Evolutionary conservation across 441 rosid genomes (phyloP), one percentile per base, ranked within the genome.

Genomic region (Macaranga tanarius): DNA sequence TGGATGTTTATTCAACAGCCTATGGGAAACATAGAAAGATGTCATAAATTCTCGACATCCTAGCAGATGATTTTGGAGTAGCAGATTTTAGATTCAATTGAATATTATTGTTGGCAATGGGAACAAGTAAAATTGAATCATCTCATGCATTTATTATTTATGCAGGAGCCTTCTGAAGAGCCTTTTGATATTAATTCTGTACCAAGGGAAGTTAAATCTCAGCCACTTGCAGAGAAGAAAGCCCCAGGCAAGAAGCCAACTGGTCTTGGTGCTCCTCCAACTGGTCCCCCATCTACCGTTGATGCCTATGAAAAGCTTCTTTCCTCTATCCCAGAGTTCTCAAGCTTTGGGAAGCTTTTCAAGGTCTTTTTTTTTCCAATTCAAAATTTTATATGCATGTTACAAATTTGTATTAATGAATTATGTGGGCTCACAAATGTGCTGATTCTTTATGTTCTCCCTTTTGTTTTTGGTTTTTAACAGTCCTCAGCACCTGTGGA

Each of bases 401-500:
- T 59, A 15, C 34, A 67, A 19, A 15, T 56, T 38, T 65, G 54
- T 59, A 26, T 59, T 48, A 22, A 34, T 56, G 65, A 56, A 40
- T 38, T 45, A 23, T 70, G 1, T 19, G 5, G 61, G 75, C 69
- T 73, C 50, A 40, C 73, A 77, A 55, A 71, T 62, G 13, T 65
- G 38, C 25, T 73, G n/a, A 73, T 69, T 70, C 13, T n/a, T 58
- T 51, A 25, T 62, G 44, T 62, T 50, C 20, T 48, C 28, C 4
- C 11, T 65, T 56, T 48, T 38, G 25, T 40, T 31, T 31, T 31
- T 31, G 38, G 38, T 10, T n/a, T 62, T 50, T 61, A 20, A 69
- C 88, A 93, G 99, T 93, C 97, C 61, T 87, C 97, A 68, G 68
- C 90, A 69, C 97, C 94, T 54, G 93, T 91, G 84, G 99, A 95